These are phyloP conservation scores for Aspergillus ochraceoroseus DNA, from an alignment of 2,329 filamentous ascomycete genomes.

Conservation along the genomic window DNA sequence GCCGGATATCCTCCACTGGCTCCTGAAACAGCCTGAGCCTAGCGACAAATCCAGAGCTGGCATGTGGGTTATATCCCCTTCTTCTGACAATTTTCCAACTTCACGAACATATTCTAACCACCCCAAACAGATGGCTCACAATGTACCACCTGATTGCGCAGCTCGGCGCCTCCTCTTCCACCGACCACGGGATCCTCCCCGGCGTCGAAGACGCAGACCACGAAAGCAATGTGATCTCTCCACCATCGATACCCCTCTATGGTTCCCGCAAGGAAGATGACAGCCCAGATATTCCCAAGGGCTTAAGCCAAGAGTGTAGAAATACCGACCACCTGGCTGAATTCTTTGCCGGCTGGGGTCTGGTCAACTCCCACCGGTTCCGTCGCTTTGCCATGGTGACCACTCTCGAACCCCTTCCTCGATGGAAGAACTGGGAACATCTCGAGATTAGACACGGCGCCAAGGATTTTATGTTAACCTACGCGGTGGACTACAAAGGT, in stretches of 20 bases:
- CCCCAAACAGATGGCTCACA: slow-evolving; percentile 21
- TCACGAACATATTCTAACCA: background rate
- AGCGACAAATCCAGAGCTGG: slow-evolving; percentile 11
- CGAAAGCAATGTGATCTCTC: slow-evolving; percentile 30
- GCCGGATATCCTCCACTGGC: slow-evolving; percentile 36
- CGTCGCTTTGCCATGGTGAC: slow-evolving; percentile 33
- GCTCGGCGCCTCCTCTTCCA: slow-evolving; percentile 8
- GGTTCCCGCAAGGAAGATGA: slow-evolving; percentile 27
- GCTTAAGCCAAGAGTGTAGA: slow-evolving; percentile 26
- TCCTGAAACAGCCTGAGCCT: slow-evolving; percentile 26
- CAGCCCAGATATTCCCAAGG: slow-evolving; percentile 22
- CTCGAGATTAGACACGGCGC: slow-evolving; percentile 18
- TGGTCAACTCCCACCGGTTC: slow-evolving; percentile 31
- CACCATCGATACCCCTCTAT: slow-evolving; percentile 26
- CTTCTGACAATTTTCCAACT: too few species aligned
- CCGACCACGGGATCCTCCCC: slow-evolving; percentile 20
- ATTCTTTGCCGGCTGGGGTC: slow-evolving; percentile 38
- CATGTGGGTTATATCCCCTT: slow-evolving; percentile 19
- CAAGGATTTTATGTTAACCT: slow-evolving; percentile 15
- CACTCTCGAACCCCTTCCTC: slow-evolving; percentile 18
- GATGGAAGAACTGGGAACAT: slow-evolving; percentile 33
- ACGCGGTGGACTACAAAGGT: slow-evolving; percentile 14
- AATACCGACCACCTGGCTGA: slow-evolving; percentile 38
- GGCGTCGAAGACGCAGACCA: slow-evolving; percentile 22
- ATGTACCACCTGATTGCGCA: slow-evolving; percentile 30